phyloP scores from a whole-genome alignment of 495 filamentous ascomycete species.

The Cercophora samala region DNA sequence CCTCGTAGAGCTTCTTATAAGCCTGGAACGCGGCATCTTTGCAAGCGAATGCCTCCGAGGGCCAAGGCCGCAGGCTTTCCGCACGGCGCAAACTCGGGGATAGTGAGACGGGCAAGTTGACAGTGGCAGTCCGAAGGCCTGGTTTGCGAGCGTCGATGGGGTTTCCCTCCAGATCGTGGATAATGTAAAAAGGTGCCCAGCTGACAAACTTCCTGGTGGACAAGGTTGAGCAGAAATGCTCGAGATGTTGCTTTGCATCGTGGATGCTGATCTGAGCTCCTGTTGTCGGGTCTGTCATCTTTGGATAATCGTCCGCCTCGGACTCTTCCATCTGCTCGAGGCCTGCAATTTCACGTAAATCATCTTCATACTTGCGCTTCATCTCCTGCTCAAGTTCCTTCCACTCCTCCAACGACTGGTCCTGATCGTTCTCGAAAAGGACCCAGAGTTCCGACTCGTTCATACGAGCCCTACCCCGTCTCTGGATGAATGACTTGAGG shows the following conservation, averaged over 20 bases:
- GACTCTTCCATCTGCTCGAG: constrained; percentile 52
- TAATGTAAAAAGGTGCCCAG: constrained; percentile 50
- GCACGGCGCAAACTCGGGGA: constrained; percentile 57
- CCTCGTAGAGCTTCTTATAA: constrained; percentile 65
- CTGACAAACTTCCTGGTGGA: constrained; percentile 54
- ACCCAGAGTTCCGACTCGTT: constrained; percentile 67
- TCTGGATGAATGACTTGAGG: constrained; percentile 84
- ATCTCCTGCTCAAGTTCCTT: constrained; percentile 65
- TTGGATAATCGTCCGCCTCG: constrained; percentile 43
- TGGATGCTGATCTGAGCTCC: constrained; percentile 73
- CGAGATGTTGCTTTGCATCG: constrained; percentile 68
- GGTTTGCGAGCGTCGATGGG: constrained; percentile 11
- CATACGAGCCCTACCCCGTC: constrained; percentile 78
- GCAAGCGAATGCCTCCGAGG: constrained; percentile 67
- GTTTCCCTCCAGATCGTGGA: constrained; percentile 18
- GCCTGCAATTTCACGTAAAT: constrained; percentile 52
- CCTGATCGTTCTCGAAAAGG: constrained; percentile 43
- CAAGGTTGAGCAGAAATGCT: constrained; percentile 75
- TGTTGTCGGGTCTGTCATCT: constrained; percentile 48
- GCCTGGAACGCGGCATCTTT: constrained; percentile 85
- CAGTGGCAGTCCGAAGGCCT: constrained; percentile 48
- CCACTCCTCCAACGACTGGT: constrained; percentile 50
- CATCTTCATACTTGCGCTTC: constrained; percentile 69
- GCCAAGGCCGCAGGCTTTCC: constrained; percentile 56
- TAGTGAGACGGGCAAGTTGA: constrained; percentile 71